phyloP scores from a whole-genome alignment of 495 filamentous ascomycete genomes.

The Hyaloscypha finlandica region DNA sequence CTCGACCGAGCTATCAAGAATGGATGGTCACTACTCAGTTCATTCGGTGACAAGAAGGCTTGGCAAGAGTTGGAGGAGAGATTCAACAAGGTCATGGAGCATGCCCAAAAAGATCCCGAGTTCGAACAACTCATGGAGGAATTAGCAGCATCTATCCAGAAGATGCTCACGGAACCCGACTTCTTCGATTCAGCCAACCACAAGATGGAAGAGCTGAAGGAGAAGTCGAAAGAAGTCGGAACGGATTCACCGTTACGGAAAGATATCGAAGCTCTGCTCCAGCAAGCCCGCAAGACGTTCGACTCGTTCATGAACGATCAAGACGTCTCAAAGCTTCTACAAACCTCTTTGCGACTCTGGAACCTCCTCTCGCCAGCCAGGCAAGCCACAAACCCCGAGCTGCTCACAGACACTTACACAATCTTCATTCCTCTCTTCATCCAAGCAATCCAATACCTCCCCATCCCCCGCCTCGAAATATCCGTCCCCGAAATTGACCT shows the following conservation, averaged over 20 bases:
- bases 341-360: conserved; percentile 63
- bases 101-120: conserved; percentile 75
- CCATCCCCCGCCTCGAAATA: conserved; percentile 84
- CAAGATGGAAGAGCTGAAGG: conserved; percentile 70
- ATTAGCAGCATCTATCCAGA: conserved; percentile 69
- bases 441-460: conserved; percentile 77
- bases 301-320: conserved; percentile 67
- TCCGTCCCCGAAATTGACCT: conserved; percentile 82
- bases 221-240: conserved; percentile 63
- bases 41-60: conserved; percentile 71
- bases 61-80: conserved; percentile 74
- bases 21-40: conserved; percentile 75
- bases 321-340: conserved; percentile 66
- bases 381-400: conserved; percentile 59
- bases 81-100: conserved; percentile 68
- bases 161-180: conserved; percentile 81
- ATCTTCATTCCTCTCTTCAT: conserved; percentile 80
- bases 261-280: conserved; percentile 73
- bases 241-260: conserved; percentile 65
- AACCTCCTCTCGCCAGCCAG: conserved; percentile 62
- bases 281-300: conserved; percentile 67
- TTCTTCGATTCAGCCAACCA: conserved; percentile 74
- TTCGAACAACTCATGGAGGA: conserved; percentile 79
- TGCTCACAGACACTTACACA: conserved; percentile 72
- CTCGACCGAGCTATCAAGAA: conserved; percentile 74